Evolutionary conservation across 352 stramenopile genomes (phyloP).

Genomic region (Phytophthora sansomeana): DNA sequence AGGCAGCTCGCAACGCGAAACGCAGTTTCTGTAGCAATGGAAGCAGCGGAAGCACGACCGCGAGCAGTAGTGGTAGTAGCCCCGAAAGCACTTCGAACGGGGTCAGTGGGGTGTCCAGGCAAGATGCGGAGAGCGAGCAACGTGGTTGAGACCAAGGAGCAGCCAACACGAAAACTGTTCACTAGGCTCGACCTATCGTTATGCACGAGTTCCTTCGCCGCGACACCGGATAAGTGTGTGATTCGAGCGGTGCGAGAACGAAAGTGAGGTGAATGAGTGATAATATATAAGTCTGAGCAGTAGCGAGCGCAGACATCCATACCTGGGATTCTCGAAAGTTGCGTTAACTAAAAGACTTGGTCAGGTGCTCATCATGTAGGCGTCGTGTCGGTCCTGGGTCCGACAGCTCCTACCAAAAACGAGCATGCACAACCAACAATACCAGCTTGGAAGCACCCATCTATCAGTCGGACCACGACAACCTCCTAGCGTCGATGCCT

Average conservation of each 20-base stretch:
- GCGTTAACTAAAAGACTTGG: not conserved
- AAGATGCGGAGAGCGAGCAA: not conserved
- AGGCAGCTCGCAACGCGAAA: constrained; percentile 29
- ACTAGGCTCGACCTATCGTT: not conserved
- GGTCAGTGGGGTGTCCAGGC: not conserved
- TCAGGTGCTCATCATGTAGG: too few species aligned
- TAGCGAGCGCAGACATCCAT: constrained; percentile 16
- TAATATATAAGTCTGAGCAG: constrained; percentile 35
- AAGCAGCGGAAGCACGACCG: constrained; percentile 18
- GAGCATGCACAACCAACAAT: not conserved
- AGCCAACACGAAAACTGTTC: not conserved
- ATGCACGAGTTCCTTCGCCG: constrained; percentile 2
- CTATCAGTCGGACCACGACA: not conserved
- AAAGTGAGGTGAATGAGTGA: constrained; percentile 29
- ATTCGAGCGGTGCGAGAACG: constrained; percentile 15
- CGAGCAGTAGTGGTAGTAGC: constrained; percentile 13
- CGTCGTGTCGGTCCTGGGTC: too few species aligned
- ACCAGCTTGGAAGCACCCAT: constrained; percentile 2
- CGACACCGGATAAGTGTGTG: not conserved
- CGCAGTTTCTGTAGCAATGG: constrained; percentile 9
- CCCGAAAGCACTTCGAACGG: constrained; percentile 7
- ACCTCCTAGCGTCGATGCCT: constrained; percentile 44
- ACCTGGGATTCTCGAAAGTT: constrained; percentile 12
- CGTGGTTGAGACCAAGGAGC: not conserved
- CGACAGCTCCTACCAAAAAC: not conserved